Conservation (phyloP, 208 protist species). For the Leishmania martiniquensis region DNA sequence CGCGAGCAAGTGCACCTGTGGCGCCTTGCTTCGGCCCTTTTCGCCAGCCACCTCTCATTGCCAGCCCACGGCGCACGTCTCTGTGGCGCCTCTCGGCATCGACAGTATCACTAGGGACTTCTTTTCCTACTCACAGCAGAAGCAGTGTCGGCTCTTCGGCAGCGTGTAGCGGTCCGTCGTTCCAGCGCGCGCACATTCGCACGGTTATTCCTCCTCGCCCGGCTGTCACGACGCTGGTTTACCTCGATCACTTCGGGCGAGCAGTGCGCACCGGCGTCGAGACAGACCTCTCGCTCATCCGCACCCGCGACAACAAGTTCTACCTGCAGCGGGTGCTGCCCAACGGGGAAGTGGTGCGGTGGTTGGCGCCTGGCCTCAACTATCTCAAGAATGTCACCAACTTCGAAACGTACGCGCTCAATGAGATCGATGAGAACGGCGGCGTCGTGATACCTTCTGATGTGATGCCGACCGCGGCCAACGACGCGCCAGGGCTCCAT, state of each 20-base stretch:
- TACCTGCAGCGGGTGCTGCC: conserved; percentile 89
- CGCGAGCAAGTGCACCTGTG: neutral
- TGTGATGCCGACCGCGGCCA: conserved; percentile 71
- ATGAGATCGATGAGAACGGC: conserved; percentile 90
- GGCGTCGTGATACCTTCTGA: conserved; percentile 81
- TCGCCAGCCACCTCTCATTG: neutral
- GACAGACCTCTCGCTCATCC: conserved; percentile 79
- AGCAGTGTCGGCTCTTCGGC: conserved; percentile 2
- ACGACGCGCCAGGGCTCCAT: conserved; percentile 69
- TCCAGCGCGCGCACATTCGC: conserved; percentile 50
- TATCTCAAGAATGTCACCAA: conserved; percentile 88
- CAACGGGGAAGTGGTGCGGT: conserved; percentile 83
- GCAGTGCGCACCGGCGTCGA: conserved; percentile 63
- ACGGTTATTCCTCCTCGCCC: conserved; percentile 84
- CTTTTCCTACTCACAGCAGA: neutral
- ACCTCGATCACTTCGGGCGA: conserved; percentile 67
- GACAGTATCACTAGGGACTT: neutral
- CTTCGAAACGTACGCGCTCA: conserved; percentile 86
- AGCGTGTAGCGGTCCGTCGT: neutral
- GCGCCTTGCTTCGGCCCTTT: neutral
- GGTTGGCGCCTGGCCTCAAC: conserved; percentile 77
- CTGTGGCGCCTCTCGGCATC: neutral
- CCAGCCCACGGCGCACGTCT: neutral
- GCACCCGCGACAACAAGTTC: conserved; percentile 91
- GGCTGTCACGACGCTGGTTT: conserved; percentile 83